Base-by-base conservation (phyloP, 129 eudicot genomes). In the Pulicaria dysenterica region DNA sequence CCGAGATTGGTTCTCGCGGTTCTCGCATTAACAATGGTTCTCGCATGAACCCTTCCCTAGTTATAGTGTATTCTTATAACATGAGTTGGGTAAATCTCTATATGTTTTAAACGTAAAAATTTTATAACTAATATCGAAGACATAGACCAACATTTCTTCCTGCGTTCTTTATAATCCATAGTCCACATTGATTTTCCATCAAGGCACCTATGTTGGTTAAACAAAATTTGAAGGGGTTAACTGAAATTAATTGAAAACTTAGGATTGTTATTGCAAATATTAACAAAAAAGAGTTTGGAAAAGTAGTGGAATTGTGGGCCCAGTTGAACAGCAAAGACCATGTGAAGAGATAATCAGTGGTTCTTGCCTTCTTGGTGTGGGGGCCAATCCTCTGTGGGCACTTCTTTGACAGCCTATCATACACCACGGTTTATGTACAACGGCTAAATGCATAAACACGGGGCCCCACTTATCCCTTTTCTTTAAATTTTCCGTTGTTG, bases 351-450 rank as follows among this genome's bases (percentile, higher is more conserved):
- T 70, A 59, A 77, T 61, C 47, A 70, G 47, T 70, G 77, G 73
- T 67, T 69, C 73, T 10, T 57, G 40, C 47, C 70, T 67, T 69
- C 73, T 10, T 57, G 40, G 56, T 77, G 44, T 48, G 81, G 81
- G 72, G 51, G 65, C 19, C 38, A 31, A 77, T 69, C 81, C 6
- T 42, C 77, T 77, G 76, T 77, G 81, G 76, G 76, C 75, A 39
- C 54, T 70, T 70, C 76, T 50, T 43, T 70, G 77, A 77, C 81
- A 77, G 77, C 81, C 76, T 77, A 77, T 70, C 77, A 77, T 77
- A 77, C 72, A 64, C 77, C 77, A 6, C 62, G 43, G 64, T 77
- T 72, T 70, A 16, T 70, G 75, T 77, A 34, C 82, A 77, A 77
- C 82, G 82, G 82, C 77, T 70, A 70, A 70, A 60, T 60, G 76